These are phyloP conservation scores for Buddleja alternifolia DNA, from an alignment of 257 asterid genomes.

Conservation along the genomic window DNA sequence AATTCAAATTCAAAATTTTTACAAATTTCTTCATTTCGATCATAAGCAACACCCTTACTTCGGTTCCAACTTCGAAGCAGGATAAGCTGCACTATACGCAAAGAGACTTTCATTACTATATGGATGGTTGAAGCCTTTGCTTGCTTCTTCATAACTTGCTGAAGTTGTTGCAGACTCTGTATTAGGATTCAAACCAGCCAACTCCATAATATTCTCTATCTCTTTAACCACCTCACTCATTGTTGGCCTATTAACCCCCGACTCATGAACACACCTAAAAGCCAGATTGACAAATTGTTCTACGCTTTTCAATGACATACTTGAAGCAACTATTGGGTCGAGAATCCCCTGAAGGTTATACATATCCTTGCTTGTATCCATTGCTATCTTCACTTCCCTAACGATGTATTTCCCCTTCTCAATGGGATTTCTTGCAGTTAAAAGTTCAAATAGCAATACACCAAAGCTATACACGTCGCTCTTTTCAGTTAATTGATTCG, in stretches of 20 bases:
- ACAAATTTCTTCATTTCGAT: neutral
- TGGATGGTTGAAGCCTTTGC: slow-evolving; percentile 58
- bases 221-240: slow-evolving; percentile 86
- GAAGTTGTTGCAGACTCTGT: slow-evolving; percentile 78
- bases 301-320: slow-evolving; percentile 48
- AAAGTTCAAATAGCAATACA: slow-evolving; percentile 59
- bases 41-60: slow-evolving; percentile 38
- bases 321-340: slow-evolving; percentile 61
- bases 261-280: slow-evolving; percentile 64
- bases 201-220: slow-evolving; percentile 68
- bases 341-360: slow-evolving; percentile 64
- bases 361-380: slow-evolving; percentile 63
- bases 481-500: slow-evolving; percentile 80
- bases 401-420: slow-evolving; percentile 84
- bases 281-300: slow-evolving; percentile 74
- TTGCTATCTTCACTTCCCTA: slow-evolving; percentile 57
- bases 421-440: slow-evolving; percentile 68
- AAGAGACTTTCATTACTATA: slow-evolving; percentile 65
- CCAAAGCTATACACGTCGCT: slow-evolving; percentile 92
- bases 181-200: slow-evolving; percentile 72
- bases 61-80: slow-evolving; percentile 52
- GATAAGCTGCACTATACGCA: slow-evolving; percentile 54
- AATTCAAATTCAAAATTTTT: neutral
- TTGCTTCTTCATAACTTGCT: slow-evolving; percentile 55
- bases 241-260: slow-evolving; percentile 55